phyloP scores from a whole-genome alignment of 495 filamentous ascomycete genomes.

The Penicillium taxi region DNA sequence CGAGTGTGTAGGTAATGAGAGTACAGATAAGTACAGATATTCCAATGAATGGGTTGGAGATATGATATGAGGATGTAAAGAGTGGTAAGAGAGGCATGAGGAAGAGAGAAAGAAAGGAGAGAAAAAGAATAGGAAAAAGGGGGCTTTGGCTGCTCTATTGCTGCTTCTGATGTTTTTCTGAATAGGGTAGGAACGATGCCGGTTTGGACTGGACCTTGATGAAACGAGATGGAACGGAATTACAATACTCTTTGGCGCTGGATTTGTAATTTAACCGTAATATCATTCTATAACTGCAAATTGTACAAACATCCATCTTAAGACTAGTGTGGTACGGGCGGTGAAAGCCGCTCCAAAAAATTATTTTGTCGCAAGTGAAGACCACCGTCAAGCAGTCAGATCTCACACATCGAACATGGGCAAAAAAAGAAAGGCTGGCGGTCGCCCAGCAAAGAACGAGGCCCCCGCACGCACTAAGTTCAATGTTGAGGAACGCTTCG shows the following conservation, averaged over 20 bases:
- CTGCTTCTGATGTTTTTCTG: conserved; percentile 2
- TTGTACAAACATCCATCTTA: conserved; percentile 11
- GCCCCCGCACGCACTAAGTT: conserved; percentile 31
- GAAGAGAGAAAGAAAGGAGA: conserved; percentile 12
- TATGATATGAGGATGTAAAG: conserved; percentile 17
- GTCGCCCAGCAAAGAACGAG: conserved; percentile 44
- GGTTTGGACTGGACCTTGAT: neutral
- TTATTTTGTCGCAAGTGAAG: conserved; percentile 28
- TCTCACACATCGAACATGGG: conserved; percentile 48
- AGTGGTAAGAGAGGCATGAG: conserved; percentile 26
- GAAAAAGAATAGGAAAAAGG: conserved; percentile 1
- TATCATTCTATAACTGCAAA: conserved; percentile 16
- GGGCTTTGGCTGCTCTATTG: conserved; percentile 3
- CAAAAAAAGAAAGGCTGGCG: conserved; percentile 70
- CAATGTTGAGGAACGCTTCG: conserved; percentile 70
- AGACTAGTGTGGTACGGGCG: conserved; percentile 20
- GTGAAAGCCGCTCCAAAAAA: conserved; percentile 28
- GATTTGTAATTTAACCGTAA: conserved; percentile 12
- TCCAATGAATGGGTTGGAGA: conserved; percentile 24
- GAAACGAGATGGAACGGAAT: neutral
- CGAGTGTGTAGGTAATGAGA: conserved; percentile 34
- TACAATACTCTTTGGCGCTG: neutral
- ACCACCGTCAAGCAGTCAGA: conserved; percentile 5
- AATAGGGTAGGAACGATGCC: conserved; percentile 7
- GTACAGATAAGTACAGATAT: conserved; percentile 40